phyloP scores from a whole-genome alignment of 352 stramenopile species.

The Pythium plurisporium region DNA sequence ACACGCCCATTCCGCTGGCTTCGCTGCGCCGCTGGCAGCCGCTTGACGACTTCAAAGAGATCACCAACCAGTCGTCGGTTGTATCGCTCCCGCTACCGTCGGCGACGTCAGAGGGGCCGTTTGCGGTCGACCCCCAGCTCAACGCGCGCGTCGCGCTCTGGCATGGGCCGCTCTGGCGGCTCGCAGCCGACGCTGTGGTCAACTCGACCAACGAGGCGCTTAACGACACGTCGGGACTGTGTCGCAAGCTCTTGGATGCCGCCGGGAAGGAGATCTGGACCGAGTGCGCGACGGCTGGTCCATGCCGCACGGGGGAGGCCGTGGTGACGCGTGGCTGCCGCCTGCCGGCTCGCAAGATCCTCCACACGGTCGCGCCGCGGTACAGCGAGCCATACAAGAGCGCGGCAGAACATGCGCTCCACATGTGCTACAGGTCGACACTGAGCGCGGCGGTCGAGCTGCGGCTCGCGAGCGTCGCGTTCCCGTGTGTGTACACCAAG shows the following conservation, averaged over 20 bases:
- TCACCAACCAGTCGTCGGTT: not conserved
- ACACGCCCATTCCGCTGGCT: conserved; percentile 5
- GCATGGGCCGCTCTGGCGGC: conserved; percentile 44
- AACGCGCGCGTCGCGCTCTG: conserved; percentile 58
- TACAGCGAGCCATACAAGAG: conserved; percentile 77
- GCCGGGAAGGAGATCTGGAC: conserved; percentile 70
- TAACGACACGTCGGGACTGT: conserved; percentile 54
- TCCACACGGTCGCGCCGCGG: conserved; percentile 85
- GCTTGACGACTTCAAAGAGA: not conserved
- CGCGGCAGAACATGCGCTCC: conserved; percentile 76
- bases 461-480: conserved; percentile 49
- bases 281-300: conserved; percentile 53
- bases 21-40: conserved; percentile 13
- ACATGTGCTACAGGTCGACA: conserved; percentile 70
- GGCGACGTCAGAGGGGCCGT: not conserved
- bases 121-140: conserved; percentile 16
- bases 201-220: conserved; percentile 79
- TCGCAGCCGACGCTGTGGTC: conserved; percentile 68
- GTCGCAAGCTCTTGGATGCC: conserved; percentile 56
- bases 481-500: conserved; percentile 74
- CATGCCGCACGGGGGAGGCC: conserved; percentile 78
- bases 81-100: not conserved
- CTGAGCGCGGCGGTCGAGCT: conserved; percentile 68
- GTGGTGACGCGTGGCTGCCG: conserved; percentile 77
- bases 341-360: conserved; percentile 53